Evolutionary conservation across 306 rosid genomes (phyloP), one percentile per base, ranked within the genome.

Genomic region (Malus sieversii): DNA sequence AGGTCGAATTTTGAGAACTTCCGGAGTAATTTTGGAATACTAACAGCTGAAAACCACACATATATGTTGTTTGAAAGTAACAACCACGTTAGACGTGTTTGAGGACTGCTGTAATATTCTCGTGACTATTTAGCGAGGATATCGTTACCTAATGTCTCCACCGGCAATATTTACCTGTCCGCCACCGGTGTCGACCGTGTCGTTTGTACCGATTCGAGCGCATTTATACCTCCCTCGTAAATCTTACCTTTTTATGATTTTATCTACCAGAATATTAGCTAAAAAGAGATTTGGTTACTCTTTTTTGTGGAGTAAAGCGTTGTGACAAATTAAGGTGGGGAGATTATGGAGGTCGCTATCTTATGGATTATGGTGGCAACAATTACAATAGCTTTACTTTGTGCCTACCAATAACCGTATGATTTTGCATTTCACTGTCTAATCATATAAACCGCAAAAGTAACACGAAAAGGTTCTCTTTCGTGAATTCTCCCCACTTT

Each of bases 1-100:
- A 68, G 69, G 76, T 65, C 80, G 75, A 60, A 82, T 84, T 68
- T 79, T 75, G 69, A 67, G 63, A 79, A 75, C 76, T 67, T 38
- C 60, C 25, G 55, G 77, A 74, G 60, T 77, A 42, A 6, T 27
- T 79, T 69, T 77, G 78, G 23, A 58, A 73, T 73, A 3, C 61
- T 48, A 30, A 66, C 70, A 58, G 32, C 23, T 61, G 71, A 67
- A 70, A 57, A 58, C 74, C 57, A 59, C 65, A 57, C 57, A 78
- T 14, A 22, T 42, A 62, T 57, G 66, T 51, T 68, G 86, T 48
- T 66, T 70, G 81, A 45, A 74, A 48, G 19, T 4, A 68, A 76
- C 53, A 70, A 44, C 67, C 70, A 22, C 30, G 25, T 30, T 38
- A 22, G 64, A 7, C 59, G 62, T 51, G 1, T 51, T 3, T 12